phyloP scores from a whole-genome alignment of 2,329 filamentous ascomycete genomes.

The Pseudogymnoascus sp. region DNA sequence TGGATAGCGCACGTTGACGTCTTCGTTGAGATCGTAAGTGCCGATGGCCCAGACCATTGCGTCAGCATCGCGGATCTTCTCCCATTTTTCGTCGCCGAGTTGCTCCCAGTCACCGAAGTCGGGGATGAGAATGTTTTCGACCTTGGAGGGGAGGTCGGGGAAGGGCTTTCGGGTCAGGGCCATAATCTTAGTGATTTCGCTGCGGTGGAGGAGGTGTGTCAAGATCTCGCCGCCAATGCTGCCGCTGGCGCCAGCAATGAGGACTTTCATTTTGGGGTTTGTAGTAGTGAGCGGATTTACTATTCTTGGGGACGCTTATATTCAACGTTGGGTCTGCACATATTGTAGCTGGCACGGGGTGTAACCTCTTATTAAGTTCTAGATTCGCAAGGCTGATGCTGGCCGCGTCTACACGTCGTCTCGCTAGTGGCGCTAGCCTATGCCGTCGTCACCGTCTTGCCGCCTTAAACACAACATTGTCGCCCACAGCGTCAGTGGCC shows the following conservation, averaged over 20 bases:
- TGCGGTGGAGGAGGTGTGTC: constrained; percentile 29
- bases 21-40: constrained; percentile 18
- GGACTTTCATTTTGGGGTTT: constrained; percentile 29
- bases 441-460: neutral
- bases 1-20: constrained; percentile 23
- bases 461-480: too few relatives aligned
- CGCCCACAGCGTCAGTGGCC: too few relatives aligned
- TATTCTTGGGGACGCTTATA: neutral
- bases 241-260: constrained; percentile 31
- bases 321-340: neutral
- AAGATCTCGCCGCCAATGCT: constrained; percentile 30
- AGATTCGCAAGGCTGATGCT: neutral
- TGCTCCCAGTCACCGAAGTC: constrained; percentile 24
- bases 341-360: neutral
- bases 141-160: constrained; percentile 19
- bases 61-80: constrained; percentile 22
- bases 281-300: neutral
- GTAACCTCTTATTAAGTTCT: neutral
- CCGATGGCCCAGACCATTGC: constrained; percentile 28
- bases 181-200: constrained; percentile 25
- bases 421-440: neutral
- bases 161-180: constrained; percentile 29
- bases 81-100: constrained; percentile 19
- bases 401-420: neutral
- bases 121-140: constrained; percentile 19